Evolutionary conservation across 441 rosid genomes (phyloP).

Genomic region (Gossypium gossypioides): DNA sequence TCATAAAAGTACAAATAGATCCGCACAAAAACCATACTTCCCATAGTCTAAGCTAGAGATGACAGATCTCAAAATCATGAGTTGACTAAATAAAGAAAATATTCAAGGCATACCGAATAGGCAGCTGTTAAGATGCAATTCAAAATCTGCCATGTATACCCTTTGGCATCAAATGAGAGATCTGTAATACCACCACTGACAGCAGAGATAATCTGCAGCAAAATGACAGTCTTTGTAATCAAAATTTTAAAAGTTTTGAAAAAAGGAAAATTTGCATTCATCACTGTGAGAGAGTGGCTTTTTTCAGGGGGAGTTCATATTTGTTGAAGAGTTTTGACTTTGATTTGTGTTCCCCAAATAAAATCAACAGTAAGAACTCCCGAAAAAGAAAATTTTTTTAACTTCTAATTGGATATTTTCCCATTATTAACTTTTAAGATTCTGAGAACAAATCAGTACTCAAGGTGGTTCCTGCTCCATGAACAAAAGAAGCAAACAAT

Average conservation of each 20-base stretch:
- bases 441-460: no score
- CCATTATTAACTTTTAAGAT: no score
- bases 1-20: conserved; percentile 2
- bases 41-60: background rate
- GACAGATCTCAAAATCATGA: conserved; percentile 2
- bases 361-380: no score
- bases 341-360: background rate
- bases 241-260: background rate
- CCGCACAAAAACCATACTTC: conserved; percentile 2
- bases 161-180: conserved; percentile 65
- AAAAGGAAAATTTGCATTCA: background rate
- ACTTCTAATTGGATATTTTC: no score
- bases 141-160: conserved; percentile 68
- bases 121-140: conserved; percentile 82
- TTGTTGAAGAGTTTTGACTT: background rate
- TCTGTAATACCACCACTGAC: conserved; percentile 71
- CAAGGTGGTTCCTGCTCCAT: no score
- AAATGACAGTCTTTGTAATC: background rate
- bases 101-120: conserved; percentile 53
- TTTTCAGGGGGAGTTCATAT: background rate
- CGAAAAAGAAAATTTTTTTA: no score
- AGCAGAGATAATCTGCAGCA: conserved; percentile 73
- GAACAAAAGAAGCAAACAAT: no score
- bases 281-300: background rate
- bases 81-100: background rate